Percentiles rank a stretch among this genome's conserved stretches.
phyloP scores from a whole-genome alignment of 371 early-diverging fungal species.

The Mucor velutinosus region DNA sequence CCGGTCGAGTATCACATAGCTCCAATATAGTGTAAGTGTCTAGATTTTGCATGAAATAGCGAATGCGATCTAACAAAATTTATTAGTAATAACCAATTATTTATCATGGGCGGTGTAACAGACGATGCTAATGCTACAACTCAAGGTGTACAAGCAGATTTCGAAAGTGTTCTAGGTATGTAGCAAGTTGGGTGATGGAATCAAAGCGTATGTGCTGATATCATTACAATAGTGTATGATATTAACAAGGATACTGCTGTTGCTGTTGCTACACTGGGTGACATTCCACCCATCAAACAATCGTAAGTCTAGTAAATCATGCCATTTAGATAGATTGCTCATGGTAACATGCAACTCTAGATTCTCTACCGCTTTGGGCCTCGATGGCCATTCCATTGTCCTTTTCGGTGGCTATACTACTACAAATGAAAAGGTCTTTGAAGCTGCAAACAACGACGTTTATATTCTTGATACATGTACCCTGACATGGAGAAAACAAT shows the following conservation, averaged over 20 bases:
- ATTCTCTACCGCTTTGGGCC: slow-evolving; percentile 36
- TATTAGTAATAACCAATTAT: slow-evolving; percentile 35
- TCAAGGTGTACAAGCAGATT: slow-evolving; percentile 27
- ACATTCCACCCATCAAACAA: slow-evolving; percentile 29
- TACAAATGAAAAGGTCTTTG: neutral
- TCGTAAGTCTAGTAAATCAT: slow-evolving; percentile 13
- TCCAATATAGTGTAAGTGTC: slow-evolving; percentile 34
- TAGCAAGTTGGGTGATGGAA: neutral
- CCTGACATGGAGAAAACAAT: slow-evolving; percentile 38
- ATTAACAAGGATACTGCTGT: slow-evolving; percentile 31
- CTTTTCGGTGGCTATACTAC: slow-evolving; percentile 39
- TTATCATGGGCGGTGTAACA: slow-evolving; percentile 43
- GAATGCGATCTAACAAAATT: neutral
- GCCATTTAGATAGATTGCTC: neutral
- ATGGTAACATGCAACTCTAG: slow-evolving; percentile 6
- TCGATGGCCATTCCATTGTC: slow-evolving; percentile 45
- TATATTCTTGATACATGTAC: slow-evolving; percentile 47
- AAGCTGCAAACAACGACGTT: slow-evolving; percentile 19
- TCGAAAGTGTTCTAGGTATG: slow-evolving; percentile 43
- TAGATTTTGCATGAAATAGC: neutral
- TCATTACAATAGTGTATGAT: slow-evolving; percentile 30
- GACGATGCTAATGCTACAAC: slow-evolving; percentile 7
- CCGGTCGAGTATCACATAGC: slow-evolving; percentile 35
- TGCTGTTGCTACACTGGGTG: slow-evolving; percentile 44
- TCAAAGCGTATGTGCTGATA: neutral